Conservation (phyloP, 495 filamentous ascomycete species). For the Daldinia childiae region DNA sequence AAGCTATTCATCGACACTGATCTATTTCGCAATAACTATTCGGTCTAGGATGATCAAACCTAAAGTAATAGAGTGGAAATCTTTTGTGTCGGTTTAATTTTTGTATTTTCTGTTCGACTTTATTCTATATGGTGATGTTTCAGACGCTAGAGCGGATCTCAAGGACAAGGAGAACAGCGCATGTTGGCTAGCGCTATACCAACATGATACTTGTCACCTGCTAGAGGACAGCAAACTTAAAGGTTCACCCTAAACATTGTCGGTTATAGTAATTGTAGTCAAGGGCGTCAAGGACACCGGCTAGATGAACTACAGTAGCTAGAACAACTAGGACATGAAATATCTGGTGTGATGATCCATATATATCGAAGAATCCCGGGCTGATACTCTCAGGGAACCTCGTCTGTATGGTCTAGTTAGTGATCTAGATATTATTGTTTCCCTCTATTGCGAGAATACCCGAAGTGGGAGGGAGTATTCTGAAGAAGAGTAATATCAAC, state of each 20-base stretch:
- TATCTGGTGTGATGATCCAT: slow-evolving; percentile 70
- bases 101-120: neutral
- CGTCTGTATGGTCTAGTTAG: slow-evolving; percentile 45
- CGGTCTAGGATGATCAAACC: too few species aligned
- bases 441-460: neutral
- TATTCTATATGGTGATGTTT: neutral
- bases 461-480: neutral
- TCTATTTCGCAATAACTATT: neutral
- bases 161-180: neutral
- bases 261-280: slow-evolving; percentile 54
- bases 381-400: slow-evolving; percentile 52
- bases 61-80: neutral
- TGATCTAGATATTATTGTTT: neutral
- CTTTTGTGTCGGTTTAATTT: neutral
- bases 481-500: neutral
- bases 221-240: neutral
- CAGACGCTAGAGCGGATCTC: neutral
- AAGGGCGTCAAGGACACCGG: slow-evolving; percentile 66
- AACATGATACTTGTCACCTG: neutral
- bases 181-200: neutral
- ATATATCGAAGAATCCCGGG: slow-evolving; percentile 66
- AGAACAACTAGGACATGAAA: slow-evolving; percentile 72
- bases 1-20: neutral
- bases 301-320: slow-evolving; percentile 66
- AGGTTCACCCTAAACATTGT: slow-evolving; percentile 26